Percentiles rank a stretch among this genome's conserved stretches.
phyloP scores from a whole-genome alignment of 2,329 filamentous ascomycete genomes.

The Exophiala sp. region DNA sequence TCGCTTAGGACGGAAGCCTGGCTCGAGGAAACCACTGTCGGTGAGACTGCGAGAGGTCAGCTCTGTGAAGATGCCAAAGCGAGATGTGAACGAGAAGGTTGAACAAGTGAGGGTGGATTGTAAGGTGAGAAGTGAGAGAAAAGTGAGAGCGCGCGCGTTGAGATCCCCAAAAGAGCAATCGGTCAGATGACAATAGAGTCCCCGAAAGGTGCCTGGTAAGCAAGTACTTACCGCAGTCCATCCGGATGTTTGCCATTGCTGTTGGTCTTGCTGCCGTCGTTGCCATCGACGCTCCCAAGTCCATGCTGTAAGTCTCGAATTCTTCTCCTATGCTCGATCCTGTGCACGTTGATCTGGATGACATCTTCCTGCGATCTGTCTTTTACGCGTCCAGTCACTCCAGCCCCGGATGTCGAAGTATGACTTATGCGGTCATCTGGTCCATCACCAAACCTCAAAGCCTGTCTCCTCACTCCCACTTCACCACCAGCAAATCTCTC shows the following conservation, averaged over 20 bases:
- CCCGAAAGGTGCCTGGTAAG: too few relatives aligned
- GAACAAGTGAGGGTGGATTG: not conserved
- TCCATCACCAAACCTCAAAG: conserved; percentile 19
- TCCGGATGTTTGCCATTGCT: conserved; percentile 6
- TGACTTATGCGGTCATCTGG: conserved; percentile 1
- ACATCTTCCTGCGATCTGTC: conserved; percentile 15
- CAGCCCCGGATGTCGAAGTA: conserved; percentile 17
- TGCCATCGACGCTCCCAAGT: conserved; percentile 4
- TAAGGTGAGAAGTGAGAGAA: not conserved
- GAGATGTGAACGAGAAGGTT: not conserved
- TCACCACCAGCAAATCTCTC: conserved; percentile 9
- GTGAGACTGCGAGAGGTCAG: conserved; percentile 15
- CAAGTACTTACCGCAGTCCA: conserved; percentile 14
- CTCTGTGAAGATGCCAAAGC: not conserved
- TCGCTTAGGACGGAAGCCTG: conserved; percentile 17
- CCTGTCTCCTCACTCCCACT: conserved; percentile 15
- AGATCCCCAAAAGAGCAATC: too few relatives aligned
- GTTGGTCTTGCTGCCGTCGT: too few relatives aligned
- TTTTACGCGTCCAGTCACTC: conserved; percentile 7
- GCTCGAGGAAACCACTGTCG: conserved; percentile 25
- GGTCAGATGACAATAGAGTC: too few relatives aligned
- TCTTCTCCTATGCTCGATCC: conserved; percentile 23
- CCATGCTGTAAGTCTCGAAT: conserved; percentile 12
- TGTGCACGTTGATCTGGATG: conserved; percentile 25
- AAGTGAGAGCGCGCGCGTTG: too few relatives aligned